A percentile compares a stretch with the other conserved stretches of the same genome.
phyloP scores from a whole-genome alignment of 2,329 filamentous ascomycete genomes.

The Biscogniauxia marginata region DNA sequence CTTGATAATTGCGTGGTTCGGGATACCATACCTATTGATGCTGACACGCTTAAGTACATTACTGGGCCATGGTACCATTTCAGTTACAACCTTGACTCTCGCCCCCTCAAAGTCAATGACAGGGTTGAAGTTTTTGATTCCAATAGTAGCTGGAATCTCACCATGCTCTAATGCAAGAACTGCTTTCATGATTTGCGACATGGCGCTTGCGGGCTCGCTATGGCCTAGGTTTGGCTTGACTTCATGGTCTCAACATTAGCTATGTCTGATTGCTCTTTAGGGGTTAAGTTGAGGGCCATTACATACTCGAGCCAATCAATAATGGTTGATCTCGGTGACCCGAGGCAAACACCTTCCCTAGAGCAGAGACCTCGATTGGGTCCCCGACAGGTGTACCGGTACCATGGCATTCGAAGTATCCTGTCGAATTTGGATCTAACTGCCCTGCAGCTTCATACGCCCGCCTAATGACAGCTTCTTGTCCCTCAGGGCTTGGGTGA shows the following conservation, averaged over 20 bases:
- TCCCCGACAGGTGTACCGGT: conserved; percentile 43
- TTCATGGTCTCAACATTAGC: no score
- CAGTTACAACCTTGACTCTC: conserved; percentile 15
- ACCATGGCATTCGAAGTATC: conserved; percentile 25
- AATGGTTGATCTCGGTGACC: conserved; percentile 18
- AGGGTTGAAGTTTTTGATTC: conserved; percentile 23
- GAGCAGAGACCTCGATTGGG: conserved; percentile 37
- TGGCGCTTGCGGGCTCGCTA: conserved; percentile 26
- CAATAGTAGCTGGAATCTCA: conserved; percentile 27
- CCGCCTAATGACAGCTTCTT: conserved; percentile 23
- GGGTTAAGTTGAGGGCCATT: no score
- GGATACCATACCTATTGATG: no score
- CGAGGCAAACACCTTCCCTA: conserved; percentile 18
- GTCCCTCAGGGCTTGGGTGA: conserved; percentile 12
- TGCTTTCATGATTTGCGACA: conserved; percentile 24
- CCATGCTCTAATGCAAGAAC: conserved; percentile 24
- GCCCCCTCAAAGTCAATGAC: conserved; percentile 23
- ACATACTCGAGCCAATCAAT: conserved; percentile 21
- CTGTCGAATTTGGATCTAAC: conserved; percentile 13
- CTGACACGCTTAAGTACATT: conserved; percentile 17
- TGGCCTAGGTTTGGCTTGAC: conserved; percentile 24
- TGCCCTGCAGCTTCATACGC: conserved; percentile 20
- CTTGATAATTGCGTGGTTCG: no score
- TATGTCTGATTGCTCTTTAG: no score
- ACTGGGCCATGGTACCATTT: conserved; percentile 21